Base-by-base conservation (phyloP, 495 filamentous ascomycete genomes). In the Aspergillus ellipticus region DNA sequence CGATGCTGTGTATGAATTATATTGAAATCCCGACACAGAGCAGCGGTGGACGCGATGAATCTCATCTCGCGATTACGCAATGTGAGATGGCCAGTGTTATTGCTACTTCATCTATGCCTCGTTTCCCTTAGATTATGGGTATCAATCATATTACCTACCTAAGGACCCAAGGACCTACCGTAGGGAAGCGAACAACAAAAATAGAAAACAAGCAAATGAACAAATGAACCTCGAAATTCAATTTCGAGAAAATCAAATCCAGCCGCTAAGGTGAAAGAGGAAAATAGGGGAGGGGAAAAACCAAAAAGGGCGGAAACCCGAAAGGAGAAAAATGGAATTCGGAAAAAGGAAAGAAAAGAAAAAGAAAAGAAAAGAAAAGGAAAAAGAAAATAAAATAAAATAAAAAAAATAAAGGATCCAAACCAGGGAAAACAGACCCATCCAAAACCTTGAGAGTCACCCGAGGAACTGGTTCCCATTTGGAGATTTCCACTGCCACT, bases 401-500 rank as follows among this genome's bases (percentile, higher is more conserved):
- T 54, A 53, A 43, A 49, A 43, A 35, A 35, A 49, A 46, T 13
- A 43, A 42, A 33, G n/a, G 11, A 15, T 13, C 35, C 53, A 60
- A 57, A 22, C 49, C 46, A 50, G 47, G 51, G 37, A 51, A 59
- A 69, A 54, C 19, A 55, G 57, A 60, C 61, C 61, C 61, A 64
- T 64, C 57, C 46, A 59, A 48, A 59, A 61, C 53, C 46, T 59
- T 61, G 56, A 65, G 50, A 56, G 62, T 65, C 62, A 61, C 62
- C 71, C 69, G 61, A 71, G 69, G 71, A 68, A 71, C 69, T 74
- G 71, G 71, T 74, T 68, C 67, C 63, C 61, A 63, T 68, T 66
- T 55, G 57, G 59, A 62, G 59, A 61, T 58, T 65, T 65, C 65
- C 58, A 65, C 57, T 55, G 42, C 37, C 58, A 60, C 64, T 63